Conservation (phyloP, 371 early-diverging fungal species). For the Mycotypha africana region DNA sequence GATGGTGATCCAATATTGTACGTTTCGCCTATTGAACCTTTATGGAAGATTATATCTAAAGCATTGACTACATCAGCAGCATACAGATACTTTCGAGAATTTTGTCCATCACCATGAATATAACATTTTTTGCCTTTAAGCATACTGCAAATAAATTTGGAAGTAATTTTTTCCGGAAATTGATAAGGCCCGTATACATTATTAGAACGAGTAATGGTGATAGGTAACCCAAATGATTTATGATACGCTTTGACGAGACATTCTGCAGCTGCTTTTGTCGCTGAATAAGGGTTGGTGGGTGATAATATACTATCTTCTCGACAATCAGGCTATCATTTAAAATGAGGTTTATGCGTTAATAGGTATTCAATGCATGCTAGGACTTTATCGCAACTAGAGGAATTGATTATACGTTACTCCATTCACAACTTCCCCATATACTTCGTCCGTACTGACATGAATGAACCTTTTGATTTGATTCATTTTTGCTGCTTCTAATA, state of each 20-base stretch:
- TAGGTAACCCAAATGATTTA: slow-evolving; percentile 77
- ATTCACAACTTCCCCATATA: slow-evolving; percentile 77
- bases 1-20: slow-evolving; percentile 82
- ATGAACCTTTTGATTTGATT: slow-evolving; percentile 60
- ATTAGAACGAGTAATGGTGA: slow-evolving; percentile 80
- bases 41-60: slow-evolving; percentile 65
- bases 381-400: too few relatives aligned
- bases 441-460: slow-evolving; percentile 86
- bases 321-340: slow-evolving; percentile 50
- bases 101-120: slow-evolving; percentile 79
- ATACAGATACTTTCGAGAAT: slow-evolving; percentile 77
- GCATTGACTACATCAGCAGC: slow-evolving; percentile 76
- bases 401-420: slow-evolving; percentile 20
- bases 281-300: slow-evolving; percentile 86
- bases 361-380: too few relatives aligned
- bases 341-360: too few relatives aligned
- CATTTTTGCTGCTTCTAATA: slow-evolving; percentile 75
- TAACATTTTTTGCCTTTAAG: slow-evolving; percentile 55
- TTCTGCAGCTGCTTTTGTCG: slow-evolving; percentile 89
- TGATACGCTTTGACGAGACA: slow-evolving; percentile 76
- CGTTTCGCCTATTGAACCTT: slow-evolving; percentile 63
- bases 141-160: slow-evolving; percentile 81
- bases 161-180: slow-evolving; percentile 87
- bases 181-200: slow-evolving; percentile 86
- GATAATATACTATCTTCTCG: slow-evolving; percentile 65